Conservation (phyloP, 2,329 filamentous ascomycete genomes). For the Fusarium clavum region DNA sequence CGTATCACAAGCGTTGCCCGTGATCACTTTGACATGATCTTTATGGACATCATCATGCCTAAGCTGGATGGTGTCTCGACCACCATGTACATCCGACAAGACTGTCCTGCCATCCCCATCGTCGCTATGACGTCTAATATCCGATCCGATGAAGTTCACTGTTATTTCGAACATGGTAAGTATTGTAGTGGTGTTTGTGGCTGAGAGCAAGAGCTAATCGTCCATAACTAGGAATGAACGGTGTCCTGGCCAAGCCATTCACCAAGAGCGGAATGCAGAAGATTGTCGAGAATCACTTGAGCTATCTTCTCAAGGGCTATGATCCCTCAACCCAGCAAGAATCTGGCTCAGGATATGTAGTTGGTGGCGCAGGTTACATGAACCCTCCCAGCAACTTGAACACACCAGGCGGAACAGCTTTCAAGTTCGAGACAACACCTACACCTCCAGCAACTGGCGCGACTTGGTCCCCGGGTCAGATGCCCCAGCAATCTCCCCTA, state of each 20-base stretch:
- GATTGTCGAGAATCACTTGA: constrained; percentile 88
- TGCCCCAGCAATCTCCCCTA: constrained; percentile 62
- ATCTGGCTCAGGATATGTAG: constrained; percentile 51
- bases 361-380: constrained; percentile 51
- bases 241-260: constrained; percentile 96
- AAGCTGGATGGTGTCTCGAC: constrained; percentile 94
- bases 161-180: constrained; percentile 96
- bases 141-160: constrained; percentile 92
- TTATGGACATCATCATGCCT: constrained; percentile 98
- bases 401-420: constrained; percentile 40
- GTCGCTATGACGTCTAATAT: constrained; percentile 99
- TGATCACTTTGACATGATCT: constrained; percentile 72
- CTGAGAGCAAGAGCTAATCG: constrained; percentile 25
- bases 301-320: constrained; percentile 78
- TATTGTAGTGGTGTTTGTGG: constrained; percentile 11
- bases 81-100: constrained; percentile 91
- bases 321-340: constrained; percentile 61
- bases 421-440: constrained; percentile 68
- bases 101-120: constrained; percentile 84
- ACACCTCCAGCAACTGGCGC: constrained; percentile 62
- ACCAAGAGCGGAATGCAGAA: constrained; percentile 87
- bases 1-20: constrained; percentile 71
- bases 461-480: constrained; percentile 64
- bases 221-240: constrained; percentile 86
- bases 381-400: constrained; percentile 48